Evolutionary conservation across 2,329 filamentous ascomycete species (phyloP).

Genomic region (Fusarium begoniae): DNA sequence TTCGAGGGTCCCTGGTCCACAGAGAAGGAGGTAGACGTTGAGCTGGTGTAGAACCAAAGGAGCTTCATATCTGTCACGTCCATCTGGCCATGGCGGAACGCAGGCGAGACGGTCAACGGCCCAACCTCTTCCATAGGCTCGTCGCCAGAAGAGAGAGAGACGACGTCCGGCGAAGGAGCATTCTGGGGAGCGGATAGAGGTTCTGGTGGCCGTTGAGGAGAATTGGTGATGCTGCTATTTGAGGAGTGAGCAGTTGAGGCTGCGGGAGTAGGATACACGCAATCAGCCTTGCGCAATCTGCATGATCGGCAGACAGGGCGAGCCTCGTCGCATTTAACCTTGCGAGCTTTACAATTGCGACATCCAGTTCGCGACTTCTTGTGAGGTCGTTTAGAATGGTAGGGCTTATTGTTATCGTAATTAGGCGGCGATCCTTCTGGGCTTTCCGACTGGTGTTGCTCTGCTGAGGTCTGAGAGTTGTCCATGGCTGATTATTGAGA

Average conservation of each 20-base stretch:
- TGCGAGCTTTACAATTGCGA: conserved; percentile 61
- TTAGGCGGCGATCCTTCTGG: conserved; percentile 21
- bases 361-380: conserved; percentile 65
- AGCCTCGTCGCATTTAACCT: conserved; percentile 57
- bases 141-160: conserved; percentile 19
- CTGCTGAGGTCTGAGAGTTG: not conserved
- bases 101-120: conserved; percentile 37
- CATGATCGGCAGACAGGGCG: conserved; percentile 61
- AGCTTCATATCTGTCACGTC: conserved; percentile 61
- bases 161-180: conserved; percentile 5
- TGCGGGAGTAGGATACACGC: conserved; percentile 53
- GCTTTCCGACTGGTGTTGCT: conserved; percentile 12
- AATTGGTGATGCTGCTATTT: not conserved
- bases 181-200: not conserved
- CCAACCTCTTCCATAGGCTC: conserved; percentile 8
- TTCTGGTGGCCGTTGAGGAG: conserved; percentile 1
- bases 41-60: conserved; percentile 63
- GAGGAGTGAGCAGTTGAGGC: not conserved
- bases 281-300: conserved; percentile 57
- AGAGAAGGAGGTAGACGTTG: conserved; percentile 58
- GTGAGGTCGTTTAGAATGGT: conserved; percentile 61
- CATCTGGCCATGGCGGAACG: conserved; percentile 46
- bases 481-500: conserved; percentile 13
- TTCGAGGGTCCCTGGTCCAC: conserved; percentile 48
- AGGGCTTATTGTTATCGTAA: conserved; percentile 38